A percentile compares a stretch with the other conserved stretches of the same genome.
Evolutionary conservation across 2,329 filamentous ascomycete genomes (phyloP).

Genomic region (Diatrype stigma): DNA sequence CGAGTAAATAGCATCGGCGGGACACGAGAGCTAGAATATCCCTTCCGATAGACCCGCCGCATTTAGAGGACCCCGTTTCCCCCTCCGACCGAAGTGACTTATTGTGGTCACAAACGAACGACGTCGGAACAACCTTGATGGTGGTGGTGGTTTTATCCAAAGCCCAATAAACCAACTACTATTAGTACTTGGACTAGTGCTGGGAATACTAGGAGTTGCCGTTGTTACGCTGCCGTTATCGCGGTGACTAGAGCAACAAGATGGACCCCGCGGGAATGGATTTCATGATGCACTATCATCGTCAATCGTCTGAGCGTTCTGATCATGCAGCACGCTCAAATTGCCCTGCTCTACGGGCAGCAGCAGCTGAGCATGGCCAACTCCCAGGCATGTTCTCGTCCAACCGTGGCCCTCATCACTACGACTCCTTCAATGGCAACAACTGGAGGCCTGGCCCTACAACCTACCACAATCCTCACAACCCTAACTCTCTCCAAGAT

Average conservation of each 20-base stretch:
- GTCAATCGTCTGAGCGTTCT: slow-evolving; percentile 10
- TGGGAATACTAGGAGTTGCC: not conserved
- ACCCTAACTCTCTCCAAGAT: not conserved
- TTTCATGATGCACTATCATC: slow-evolving; percentile 23
- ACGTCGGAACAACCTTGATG: not conserved
- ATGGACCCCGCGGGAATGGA: slow-evolving; percentile 26
- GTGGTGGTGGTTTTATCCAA: not conserved
- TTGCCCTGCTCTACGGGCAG: slow-evolving; percentile 25
- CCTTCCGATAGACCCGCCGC: not conserved
- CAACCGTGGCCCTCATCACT: slow-evolving; percentile 13
- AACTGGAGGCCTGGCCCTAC: slow-evolving; percentile 5
- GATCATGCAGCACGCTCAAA: slow-evolving; percentile 18
- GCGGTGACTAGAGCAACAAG: not conserved
- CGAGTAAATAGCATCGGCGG: slow-evolving; percentile 2
- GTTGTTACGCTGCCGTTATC: not conserved
- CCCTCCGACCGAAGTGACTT: not conserved
- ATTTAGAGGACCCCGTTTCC: not conserved
- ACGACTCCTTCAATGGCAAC: slow-evolving; percentile 19
- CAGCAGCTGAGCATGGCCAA: slow-evolving; percentile 21
- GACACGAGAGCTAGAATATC: not conserved
- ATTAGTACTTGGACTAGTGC: not conserved
- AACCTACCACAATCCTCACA: not conserved
- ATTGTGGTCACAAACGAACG: not conserved
- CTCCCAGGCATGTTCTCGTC: slow-evolving; percentile 12
- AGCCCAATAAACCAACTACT: not conserved